Evolutionary conservation across 2,329 filamentous ascomycete species (phyloP).

Genomic region (Sporothrix sp.): DNA sequence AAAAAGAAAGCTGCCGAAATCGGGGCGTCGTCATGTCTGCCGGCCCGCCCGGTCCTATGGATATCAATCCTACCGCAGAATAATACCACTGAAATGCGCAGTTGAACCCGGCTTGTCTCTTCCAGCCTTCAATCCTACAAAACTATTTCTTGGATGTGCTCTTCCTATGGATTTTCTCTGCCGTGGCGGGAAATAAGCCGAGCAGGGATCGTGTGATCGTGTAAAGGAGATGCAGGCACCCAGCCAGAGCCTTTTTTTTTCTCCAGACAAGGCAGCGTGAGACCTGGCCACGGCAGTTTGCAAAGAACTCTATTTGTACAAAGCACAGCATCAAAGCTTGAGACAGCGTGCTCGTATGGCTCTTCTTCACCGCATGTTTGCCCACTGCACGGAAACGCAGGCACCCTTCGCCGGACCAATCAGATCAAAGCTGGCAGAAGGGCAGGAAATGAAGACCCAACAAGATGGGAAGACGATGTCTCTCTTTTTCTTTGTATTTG

Average conservation of each 20-base stretch:
- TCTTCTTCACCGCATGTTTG: conserved; percentile 5
- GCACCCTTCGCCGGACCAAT: conserved; percentile 1
- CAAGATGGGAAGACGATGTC: neutral
- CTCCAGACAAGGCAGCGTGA: neutral
- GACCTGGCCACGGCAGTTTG: neutral
- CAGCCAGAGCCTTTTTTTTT: neutral
- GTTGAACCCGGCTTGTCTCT: no score
- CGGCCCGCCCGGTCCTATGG: no score
- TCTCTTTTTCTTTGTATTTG: neutral
- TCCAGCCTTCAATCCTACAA: no score
- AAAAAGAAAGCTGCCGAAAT: neutral
- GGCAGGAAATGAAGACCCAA: neutral
- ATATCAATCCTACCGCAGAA: no score
- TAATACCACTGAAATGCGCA: no score
- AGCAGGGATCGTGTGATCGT: neutral
- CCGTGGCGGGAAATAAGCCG: neutral
- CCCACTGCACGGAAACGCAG: neutral
- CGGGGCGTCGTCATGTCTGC: no score
- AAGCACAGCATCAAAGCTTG: no score
- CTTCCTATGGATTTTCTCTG: neutral
- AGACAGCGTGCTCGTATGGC: neutral
- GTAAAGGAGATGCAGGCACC: no score
- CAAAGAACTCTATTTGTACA: no score
- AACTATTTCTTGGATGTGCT: no score
- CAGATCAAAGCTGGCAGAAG: neutral